Evolutionary conservation across 768 basidiomycete genomes (phyloP).

Genomic region (Gymnopilus dilepis): DNA sequence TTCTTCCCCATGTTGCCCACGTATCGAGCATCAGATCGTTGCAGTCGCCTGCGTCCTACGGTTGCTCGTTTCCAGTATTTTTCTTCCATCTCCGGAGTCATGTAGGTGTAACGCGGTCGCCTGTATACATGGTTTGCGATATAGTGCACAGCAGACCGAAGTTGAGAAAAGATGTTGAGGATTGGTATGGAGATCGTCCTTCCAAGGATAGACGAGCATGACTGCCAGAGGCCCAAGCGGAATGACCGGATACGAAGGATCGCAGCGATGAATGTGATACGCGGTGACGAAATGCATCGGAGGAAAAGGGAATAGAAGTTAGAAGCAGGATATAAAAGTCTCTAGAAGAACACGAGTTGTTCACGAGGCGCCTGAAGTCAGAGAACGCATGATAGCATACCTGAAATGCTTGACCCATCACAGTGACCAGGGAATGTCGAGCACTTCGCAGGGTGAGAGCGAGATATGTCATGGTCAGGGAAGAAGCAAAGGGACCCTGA

Average conservation of each 20-base stretch:
- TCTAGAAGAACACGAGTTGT: not conserved
- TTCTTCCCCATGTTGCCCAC: constrained; percentile 11
- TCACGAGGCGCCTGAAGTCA: not conserved
- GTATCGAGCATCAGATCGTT: constrained; percentile 25
- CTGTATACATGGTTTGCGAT: not conserved
- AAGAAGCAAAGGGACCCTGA: not conserved
- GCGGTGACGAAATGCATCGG: not conserved
- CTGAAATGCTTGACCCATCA: constrained; percentile 7
- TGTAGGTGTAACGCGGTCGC: not conserved
- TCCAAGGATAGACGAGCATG: not conserved
- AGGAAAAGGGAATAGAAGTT: not conserved
- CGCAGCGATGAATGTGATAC: not conserved
- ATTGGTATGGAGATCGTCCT: not conserved
- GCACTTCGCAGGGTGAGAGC: not conserved
- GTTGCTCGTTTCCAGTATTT: constrained; percentile 25
- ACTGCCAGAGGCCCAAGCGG: not conserved
- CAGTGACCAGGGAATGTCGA: not conserved
- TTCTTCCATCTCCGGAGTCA: constrained; percentile 18
- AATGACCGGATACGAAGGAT: not conserved
- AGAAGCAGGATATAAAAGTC: not conserved
- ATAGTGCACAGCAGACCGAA: not conserved
- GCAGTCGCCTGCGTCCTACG: constrained; percentile 11
- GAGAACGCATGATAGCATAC: not conserved
- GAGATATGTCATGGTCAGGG: not conserved
- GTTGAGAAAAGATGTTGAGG: not conserved